Percentiles rank a stretch among this genome's conserved stretches.
Conservation (phyloP, 345 rosid species). For the Bruguiera parviflora region DNA sequence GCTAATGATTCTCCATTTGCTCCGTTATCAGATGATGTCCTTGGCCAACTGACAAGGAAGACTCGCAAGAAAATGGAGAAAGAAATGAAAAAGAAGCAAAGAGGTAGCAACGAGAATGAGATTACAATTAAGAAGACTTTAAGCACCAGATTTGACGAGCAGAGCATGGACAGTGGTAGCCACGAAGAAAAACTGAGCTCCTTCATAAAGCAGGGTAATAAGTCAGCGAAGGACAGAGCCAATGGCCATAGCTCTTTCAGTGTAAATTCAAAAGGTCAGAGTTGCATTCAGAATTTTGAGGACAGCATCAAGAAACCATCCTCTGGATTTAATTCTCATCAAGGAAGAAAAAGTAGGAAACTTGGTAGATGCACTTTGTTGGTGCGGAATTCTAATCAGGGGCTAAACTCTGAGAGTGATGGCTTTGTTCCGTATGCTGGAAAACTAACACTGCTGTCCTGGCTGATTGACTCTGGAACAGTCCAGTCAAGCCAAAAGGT, state of each 20-base stretch:
- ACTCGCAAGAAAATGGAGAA: conserved; percentile 34
- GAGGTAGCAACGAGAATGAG: conserved; percentile 16
- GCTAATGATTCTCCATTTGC: conserved; percentile 17
- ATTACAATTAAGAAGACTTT: conserved; percentile 20
- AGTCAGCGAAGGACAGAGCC: conserved; percentile 42
- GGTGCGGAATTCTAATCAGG: conserved; percentile 22
- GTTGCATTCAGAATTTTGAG: conserved; percentile 23
- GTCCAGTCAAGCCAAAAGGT: conserved; percentile 38
- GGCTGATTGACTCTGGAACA: conserved; percentile 31
- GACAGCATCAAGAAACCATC: conserved; percentile 35
- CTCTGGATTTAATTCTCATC: conserved; percentile 42
- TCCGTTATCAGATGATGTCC: conserved; percentile 31
- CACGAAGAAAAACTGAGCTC: conserved; percentile 71
- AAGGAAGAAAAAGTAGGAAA: conserved; percentile 73
- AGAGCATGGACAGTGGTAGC: conserved; percentile 40
- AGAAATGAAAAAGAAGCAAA: conserved; percentile 31
- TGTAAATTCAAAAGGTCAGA: conserved; percentile 37
- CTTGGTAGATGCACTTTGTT: conserved; percentile 43
- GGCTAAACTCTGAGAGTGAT: conserved; percentile 20
- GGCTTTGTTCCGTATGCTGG: conserved; percentile 31
- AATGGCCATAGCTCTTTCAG: conserved; percentile 35
- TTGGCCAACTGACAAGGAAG: conserved; percentile 30
- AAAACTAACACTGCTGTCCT: conserved; percentile 31
- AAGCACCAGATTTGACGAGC: conserved; percentile 18
- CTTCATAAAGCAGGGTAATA: conserved; percentile 48